Base-by-base conservation (phyloP, 495 filamentous ascomycete genomes). In the Lophiostoma macrostomum region DNA sequence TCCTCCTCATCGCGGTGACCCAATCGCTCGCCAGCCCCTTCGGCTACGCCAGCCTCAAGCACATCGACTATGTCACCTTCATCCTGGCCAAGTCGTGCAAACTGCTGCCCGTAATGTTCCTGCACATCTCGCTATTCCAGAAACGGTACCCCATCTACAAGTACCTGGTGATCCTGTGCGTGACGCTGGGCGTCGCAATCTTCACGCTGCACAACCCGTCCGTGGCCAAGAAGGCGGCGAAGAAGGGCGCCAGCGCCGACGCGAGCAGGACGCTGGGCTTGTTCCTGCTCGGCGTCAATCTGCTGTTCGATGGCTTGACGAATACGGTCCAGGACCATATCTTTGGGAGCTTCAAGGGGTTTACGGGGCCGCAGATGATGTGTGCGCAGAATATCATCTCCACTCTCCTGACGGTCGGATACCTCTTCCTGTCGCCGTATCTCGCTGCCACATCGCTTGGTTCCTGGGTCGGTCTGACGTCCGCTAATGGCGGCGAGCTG, bases 41-140 rank as follows among this genome's bases (percentile, higher is more conserved):
- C 61, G 93, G 93, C 58, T 98, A 98, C 72, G 91, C 91, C 35
- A 84, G 82, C 38, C 84, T 98, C 36, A 80, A 83, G 30, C 91
- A 98, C 69, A 91, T 97, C 73, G 93, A 97, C 79, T 98, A 97
- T 77, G 86, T 98, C 66, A 98, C 93, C 18, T 98, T 91, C 75
- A 91, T 96, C 69, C 88, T 98, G 20, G 94, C 93, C 58, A 98
- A 98, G 69, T 87, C 82, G 42, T 98, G 93, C 85, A 98, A 98
- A 71, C 79, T 98, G 14, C 83, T 98, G 8, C 93, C 93, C 3
- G 91, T 98, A 60, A 97, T 98, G 93, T 83, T 91, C 64, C 80
- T 98, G 37, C 91, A 97, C 71, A 76, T 97, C 64, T 91, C 90
- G 14, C 70, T 98, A 23, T 98, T 96, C 77, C 85, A 86, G 31